Evolutionary conservation across 176 grass and related monocot species (phyloP).

Genomic region (Triticum monococcum): DNA sequence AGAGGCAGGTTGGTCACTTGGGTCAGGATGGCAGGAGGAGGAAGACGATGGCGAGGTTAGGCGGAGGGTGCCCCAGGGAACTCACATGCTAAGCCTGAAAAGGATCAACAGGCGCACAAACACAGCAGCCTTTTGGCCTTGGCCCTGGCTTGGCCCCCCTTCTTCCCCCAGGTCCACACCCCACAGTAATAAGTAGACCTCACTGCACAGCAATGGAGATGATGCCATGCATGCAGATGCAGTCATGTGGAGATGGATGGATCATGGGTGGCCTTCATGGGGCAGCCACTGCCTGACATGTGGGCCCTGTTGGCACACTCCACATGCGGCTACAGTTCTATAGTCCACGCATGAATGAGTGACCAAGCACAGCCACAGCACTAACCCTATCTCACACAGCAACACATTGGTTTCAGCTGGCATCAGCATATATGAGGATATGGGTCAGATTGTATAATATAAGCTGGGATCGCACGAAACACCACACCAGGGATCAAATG

Average conservation of each 20-base stretch:
- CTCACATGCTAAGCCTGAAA: slow-evolving; percentile 45
- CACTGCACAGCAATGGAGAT: not conserved
- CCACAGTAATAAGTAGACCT: not conserved
- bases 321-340: slow-evolving; percentile 15
- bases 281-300: not conserved
- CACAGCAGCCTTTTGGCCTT: not conserved
- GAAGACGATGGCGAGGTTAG: not conserved
- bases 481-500: slow-evolving; percentile 11
- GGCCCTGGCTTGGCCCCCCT: too few relatives aligned
- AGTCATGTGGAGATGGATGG: not conserved
- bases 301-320: slow-evolving; percentile 4
- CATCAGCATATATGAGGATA: not conserved
- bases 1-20: slow-evolving; percentile 17
- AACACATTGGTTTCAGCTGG: slow-evolving; percentile 3
- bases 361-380: slow-evolving; percentile 8
- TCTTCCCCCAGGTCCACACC: slow-evolving; percentile 13
- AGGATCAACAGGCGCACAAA: slow-evolving; percentile 15
- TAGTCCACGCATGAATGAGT: not conserved
- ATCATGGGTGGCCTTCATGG: not conserved
- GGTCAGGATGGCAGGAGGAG: not conserved
- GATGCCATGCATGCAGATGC: not conserved
- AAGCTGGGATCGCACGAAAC: not conserved
- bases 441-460: slow-evolving; percentile 18
- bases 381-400: slow-evolving; percentile 1
- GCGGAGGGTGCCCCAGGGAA: slow-evolving; percentile 27